Base-by-base conservation (phyloP, 495 filamentous ascomycete genomes). In the Gamarada debralockiae region DNA sequence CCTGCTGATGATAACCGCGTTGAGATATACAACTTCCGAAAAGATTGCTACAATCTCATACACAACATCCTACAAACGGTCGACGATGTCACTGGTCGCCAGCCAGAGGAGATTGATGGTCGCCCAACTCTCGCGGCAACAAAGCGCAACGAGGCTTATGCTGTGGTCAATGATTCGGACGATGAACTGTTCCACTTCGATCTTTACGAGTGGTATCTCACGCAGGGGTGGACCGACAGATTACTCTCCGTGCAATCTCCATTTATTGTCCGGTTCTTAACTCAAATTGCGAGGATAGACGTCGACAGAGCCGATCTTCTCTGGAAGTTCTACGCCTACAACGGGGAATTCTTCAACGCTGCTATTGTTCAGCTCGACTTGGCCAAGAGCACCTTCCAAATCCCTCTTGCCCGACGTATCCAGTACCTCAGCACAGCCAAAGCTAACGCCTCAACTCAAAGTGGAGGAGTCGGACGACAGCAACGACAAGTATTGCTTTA, bases 181-280 rank as follows among this genome's bases (percentile, higher is more conserved):
- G 93, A 99, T 58, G 89, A 96, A 58, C 83, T 96, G 1, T 99
- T 97, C 70, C 82, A 97, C 66, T 92, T 88, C 23, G 85, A 90
- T 57, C 75, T 99, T 46, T 99, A 97, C 64, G 93, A 97, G 53
- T 99, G 95, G 95, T 97, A 97, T 66, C 78, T 96, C 37, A 68
- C 75, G 29, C 84, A 91, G 63, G 84, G 85, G 31, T 89, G 87
- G 81, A 84, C 73, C 22, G 89, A 97, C 48, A 84, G 89, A 3
- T 75, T 99, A 33, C 80, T 99, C 8, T 82, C 84, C 41, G 86
- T 91, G 33, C 74, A 89, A 47, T 96, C 93, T 12, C 78, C 83
- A 0, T 88, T 87, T 60, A 89, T 97, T 27, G 80, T 92, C 22
- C 83, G 79, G n/a, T 99, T 96, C 65, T 81, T 99, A 2, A 73